Evolutionary conservation across 805 yeast genomes (phyloP), one percentile per base, ranked within the genome.

Genomic region (Schizosaccharomyces japonicus): DNA sequence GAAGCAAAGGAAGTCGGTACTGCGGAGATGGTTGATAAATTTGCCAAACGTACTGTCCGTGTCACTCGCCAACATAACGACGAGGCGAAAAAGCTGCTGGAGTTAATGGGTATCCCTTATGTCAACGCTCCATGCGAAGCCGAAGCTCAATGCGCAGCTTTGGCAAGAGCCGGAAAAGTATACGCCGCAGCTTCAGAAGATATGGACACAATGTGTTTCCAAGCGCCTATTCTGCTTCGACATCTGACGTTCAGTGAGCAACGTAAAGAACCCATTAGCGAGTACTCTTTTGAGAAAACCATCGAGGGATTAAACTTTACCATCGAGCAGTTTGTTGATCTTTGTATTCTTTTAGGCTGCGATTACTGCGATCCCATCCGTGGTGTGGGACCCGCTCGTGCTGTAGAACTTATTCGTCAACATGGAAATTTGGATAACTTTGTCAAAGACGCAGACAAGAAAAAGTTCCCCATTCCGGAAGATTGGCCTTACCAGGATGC

Each of bases 101-200:
- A 67, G 46, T 64, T 87, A 31, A 90, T 90, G 99, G 99, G 99
- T 0, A 80, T 90, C 46, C 99, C 99, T 1, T 81, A 67, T 55
- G 79, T 90, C 4, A 76, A 75, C 48, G 96, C 98, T 0, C 98
- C 99, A 1, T 78, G 95, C 59, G 99, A 90, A 62, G 99, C 99
- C 1, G 99, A 90, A 60, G 94, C 98, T 0, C 96, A 90, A 57
- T 90, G 98, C 66, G 96, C 98, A 0, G 90, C 76, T 52, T 64
- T 90, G 45, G 95, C 95, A 3, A 72, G 75, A 50, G 72, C 75
- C 10, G 95, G 94, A 1, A 84, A 83, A 58, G 54, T 87, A 0
- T 90, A 77, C 59, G 98, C 94, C 6, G 94, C 96, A 2, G 98
- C 95, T 1, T 80, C 94, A 4, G 98, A 90, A 60, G 98, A 90